Evolutionary conservation across 2,329 filamentous ascomycete genomes (phyloP), one percentile per base, ranked within the genome.

Genomic region (Fusarium siculi): DNA sequence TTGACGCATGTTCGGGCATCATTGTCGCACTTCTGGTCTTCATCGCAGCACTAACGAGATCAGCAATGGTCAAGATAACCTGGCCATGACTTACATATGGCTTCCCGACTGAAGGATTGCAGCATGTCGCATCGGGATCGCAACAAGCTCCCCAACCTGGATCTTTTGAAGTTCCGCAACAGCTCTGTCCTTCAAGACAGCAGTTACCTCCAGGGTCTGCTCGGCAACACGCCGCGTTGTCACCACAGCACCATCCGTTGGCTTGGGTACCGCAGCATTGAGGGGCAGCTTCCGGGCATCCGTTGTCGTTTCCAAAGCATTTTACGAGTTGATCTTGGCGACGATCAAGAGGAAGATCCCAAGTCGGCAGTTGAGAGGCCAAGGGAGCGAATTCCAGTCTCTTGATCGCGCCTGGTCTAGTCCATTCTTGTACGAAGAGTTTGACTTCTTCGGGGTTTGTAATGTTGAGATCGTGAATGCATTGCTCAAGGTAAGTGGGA

Each of bases 51-150:
- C 43, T 46, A 4, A 0, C 8, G 0, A 9, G 1, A 7, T 46
- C 0, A 46, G 25, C 4, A 10, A 28, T 5, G 1, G 12, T 28
- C 5, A 5, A 9, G 5, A 9, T 4, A 5, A 15, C 7, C 0
- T 19, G 18, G 10, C 43, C 43, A 15, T 0, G 15, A 28, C 43
- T 28, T 25, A 28, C 25, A 15, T 28, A 46, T 10, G 25, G 25
- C 43, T 28, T 46, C 43, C 43, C 25, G 0, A 46, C 43, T 21
- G 43, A 46, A 7, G 43, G 43, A 21, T 46, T 46, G 9, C 43
- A 46, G 18, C 43, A 46, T 7, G 43, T 46, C 25, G 23, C 18
- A 28, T 46, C 43, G 10, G 12, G 18, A 46, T 28, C 9, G 43
- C 25, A 46, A 28, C 25, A 28, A 7, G 25, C 25, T 3, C 25